These are phyloP conservation scores for Acanthamoeba healyi DNA, from an alignment of 208 protist genomes.

Conservation along the genomic window DNA sequence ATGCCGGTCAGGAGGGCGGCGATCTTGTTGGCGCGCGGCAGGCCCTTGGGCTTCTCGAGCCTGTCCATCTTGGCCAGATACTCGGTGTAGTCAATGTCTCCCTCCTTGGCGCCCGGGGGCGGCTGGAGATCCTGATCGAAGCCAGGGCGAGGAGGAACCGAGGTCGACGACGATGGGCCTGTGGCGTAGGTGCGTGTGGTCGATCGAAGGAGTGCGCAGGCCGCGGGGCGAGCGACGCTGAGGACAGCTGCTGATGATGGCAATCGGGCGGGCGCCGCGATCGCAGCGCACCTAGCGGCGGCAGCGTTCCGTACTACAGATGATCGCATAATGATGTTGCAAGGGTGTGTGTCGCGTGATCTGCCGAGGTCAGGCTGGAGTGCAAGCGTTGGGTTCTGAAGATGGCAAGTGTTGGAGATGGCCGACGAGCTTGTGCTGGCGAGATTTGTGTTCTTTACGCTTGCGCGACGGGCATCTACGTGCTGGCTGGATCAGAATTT, in stretches of 20 bases:
- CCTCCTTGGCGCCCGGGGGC: background rate
- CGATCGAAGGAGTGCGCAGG: background rate
- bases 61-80: slow-evolving; percentile 55
- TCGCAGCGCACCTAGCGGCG: background rate
- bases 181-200: background rate
- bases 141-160: background rate
- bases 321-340: background rate
- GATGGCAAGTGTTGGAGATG: too few species aligned
- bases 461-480: too few species aligned
- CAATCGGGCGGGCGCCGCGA: background rate
- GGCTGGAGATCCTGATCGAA: background rate
- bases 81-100: slow-evolving; percentile 16
- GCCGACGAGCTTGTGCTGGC: too few species aligned
- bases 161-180: background rate
- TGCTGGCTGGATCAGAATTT: too few species aligned
- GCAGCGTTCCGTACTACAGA: background rate
- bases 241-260: background rate
- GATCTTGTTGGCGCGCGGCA: slow-evolving; percentile 13
- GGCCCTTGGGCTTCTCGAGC: slow-evolving; percentile 37
- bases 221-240: background rate
- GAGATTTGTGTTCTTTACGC: too few species aligned
- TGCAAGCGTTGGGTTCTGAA: too few species aligned
- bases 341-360: too few species aligned
- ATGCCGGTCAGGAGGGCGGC: background rate
- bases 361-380: too few species aligned